These are phyloP conservation scores for Talaromyces sp. DNA, from an alignment of 2,329 filamentous ascomycete genomes.

Conservation along the genomic window DNA sequence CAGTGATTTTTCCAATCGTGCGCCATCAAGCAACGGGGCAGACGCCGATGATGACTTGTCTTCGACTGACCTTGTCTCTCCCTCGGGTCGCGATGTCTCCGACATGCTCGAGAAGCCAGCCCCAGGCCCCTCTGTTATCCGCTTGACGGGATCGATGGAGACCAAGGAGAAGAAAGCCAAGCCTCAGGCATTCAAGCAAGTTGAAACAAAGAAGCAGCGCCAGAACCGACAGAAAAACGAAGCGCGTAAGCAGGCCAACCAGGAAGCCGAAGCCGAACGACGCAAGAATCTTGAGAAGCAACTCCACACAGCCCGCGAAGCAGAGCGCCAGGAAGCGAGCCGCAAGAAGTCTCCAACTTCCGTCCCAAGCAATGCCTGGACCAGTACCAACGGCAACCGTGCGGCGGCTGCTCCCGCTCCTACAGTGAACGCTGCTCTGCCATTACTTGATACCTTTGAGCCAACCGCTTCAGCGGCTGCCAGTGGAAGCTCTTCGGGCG, in stretches of 20 bases:
- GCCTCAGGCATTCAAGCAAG: slow-evolving; percentile 59
- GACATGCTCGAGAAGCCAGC: slow-evolving; percentile 83
- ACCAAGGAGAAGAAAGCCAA: slow-evolving; percentile 57
- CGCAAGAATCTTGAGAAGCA: slow-evolving; percentile 77
- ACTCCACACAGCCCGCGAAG: slow-evolving; percentile 73
- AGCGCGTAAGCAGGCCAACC: slow-evolving; percentile 68
- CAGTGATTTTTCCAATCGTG: slow-evolving; percentile 52
- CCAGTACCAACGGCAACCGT: slow-evolving; percentile 32
- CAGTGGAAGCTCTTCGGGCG: slow-evolving; percentile 29
- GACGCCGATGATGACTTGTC: slow-evolving; percentile 82
- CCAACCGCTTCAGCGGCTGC: slow-evolving; percentile 16
- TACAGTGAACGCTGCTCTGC: slow-evolving; percentile 24
- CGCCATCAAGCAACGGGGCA: slow-evolving; percentile 68
- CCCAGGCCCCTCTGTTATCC: slow-evolving; percentile 69
- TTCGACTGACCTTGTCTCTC: slow-evolving; percentile 55
- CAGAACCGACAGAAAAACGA: slow-evolving; percentile 90
- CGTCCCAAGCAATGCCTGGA: slow-evolving; percentile 53
- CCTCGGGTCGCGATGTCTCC: slow-evolving; percentile 64
- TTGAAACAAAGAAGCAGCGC: slow-evolving; percentile 90
- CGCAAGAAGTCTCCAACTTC: slow-evolving; percentile 45
- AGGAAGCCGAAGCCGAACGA: slow-evolving; percentile 75
- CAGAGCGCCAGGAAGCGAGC: slow-evolving; percentile 73
- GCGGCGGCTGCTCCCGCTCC: slow-evolving; percentile 17
- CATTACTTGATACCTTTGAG: slow-evolving; percentile 45
- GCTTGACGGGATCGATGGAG: slow-evolving; percentile 67